Base-by-base conservation (phyloP, 2,329 filamentous ascomycete species). In the Ambrosiella xylebori region DNA sequence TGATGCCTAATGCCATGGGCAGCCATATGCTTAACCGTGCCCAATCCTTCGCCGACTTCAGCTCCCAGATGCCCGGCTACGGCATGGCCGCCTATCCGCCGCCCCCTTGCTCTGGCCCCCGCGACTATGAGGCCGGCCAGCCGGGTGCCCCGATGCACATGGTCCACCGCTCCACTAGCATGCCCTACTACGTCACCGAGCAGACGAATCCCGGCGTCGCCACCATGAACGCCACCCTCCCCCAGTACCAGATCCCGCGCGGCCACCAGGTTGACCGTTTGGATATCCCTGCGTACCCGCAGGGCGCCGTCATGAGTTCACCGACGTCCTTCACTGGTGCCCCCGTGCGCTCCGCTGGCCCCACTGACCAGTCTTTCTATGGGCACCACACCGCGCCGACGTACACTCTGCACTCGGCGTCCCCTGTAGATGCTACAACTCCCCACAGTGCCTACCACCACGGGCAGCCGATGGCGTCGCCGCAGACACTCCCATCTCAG, bases 181-280 rank as follows among this genome's bases (percentile, higher is more conserved):
- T 77, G 64, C 70, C 73, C 2, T 80, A 75, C 65, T 84, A 81
- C 63, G 73, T 82, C 37, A 76, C 80, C 0, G 80, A 84, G 59
- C 77, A 81, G 62, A 75, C 73, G 65, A 82, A 82, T 63, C 79
- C 80, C 8, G 78, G 76, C 11, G 76, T 84, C 5, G 79, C 78
- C 38, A 82, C 78, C 11, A 77, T 82, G 74, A 79, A 77, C 67
- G 74, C 77, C 9, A 74, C 73, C 62, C 68, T 79, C 53, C 67
- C 71, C 6, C 69, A 74, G 59, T 79, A 79, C 66, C 76, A 78
- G 55, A 70, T 79, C 54, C 71, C 74, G n/a, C 71, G 73, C 40
- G 73, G 74, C 62, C 72, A 74, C 52, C 63, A 59, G 7, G 69
- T 72, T 35, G 75, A 76, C 58, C 68, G 71, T 50, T 69, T 73